Evolutionary conservation across 1,284 basidiomycete genomes (phyloP).

Genomic region (Mycosarcoma maydis): DNA sequence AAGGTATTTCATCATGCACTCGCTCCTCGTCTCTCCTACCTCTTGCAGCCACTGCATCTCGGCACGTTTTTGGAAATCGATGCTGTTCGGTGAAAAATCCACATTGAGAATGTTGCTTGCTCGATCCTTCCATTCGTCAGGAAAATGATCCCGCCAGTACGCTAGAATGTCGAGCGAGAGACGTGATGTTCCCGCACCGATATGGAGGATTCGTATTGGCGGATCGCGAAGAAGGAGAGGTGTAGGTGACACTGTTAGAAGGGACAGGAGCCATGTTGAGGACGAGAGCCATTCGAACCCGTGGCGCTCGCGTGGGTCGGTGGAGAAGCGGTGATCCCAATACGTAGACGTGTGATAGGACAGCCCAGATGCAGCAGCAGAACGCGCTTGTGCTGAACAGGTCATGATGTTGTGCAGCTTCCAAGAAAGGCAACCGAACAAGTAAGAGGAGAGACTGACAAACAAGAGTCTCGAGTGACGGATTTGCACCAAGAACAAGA

Average conservation of each 20-base stretch:
- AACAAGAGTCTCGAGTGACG: too few species aligned
- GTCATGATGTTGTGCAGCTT: not conserved
- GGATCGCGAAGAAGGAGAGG: not conserved
- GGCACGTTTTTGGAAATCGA: slow-evolving; percentile 9
- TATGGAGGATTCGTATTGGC: slow-evolving; percentile 26
- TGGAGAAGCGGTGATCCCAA: slow-evolving; percentile 46
- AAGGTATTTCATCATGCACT: slow-evolving; percentile 21
- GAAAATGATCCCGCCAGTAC: not conserved
- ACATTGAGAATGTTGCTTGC: slow-evolving; percentile 25
- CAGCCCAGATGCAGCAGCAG: not conserved
- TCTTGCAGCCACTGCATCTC: slow-evolving; percentile 5
- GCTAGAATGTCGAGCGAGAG: slow-evolving; percentile 24
- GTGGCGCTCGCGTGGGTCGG: slow-evolving; percentile 60
- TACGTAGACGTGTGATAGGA: slow-evolving; percentile 56
- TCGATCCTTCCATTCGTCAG: slow-evolving; percentile 14
- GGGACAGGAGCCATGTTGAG: slow-evolving; percentile 5
- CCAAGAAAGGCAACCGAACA: too few species aligned
- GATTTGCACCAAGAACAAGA: too few species aligned
- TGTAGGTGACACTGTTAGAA: not conserved
- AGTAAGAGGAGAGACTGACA: too few species aligned
- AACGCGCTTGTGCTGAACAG: not conserved
- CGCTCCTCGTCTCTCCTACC: not conserved
- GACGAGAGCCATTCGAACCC: slow-evolving; percentile 45
- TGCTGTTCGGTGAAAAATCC: slow-evolving; percentile 24
- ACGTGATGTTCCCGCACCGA: slow-evolving; percentile 31